These are phyloP conservation scores for Pichia heedii DNA, from an alignment of 805 yeast genomes.

Conservation along the genomic window DNA sequence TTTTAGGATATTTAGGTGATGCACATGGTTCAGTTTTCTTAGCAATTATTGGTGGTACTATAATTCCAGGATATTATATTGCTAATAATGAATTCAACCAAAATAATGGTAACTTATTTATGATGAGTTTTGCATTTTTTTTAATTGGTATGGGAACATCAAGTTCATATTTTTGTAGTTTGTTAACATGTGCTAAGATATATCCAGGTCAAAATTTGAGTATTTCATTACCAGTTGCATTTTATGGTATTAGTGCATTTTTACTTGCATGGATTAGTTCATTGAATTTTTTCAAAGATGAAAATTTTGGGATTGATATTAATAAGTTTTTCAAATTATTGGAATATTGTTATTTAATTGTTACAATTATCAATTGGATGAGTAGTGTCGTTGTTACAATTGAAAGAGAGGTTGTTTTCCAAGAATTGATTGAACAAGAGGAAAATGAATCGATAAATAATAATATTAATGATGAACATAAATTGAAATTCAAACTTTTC, in stretches of 20 bases:
- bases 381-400: constrained; percentile 58
- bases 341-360: constrained; percentile 41
- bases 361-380: constrained; percentile 54
- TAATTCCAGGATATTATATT: constrained; percentile 61
- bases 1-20: constrained; percentile 75
- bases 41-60: constrained; percentile 48
- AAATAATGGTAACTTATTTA: constrained; percentile 22
- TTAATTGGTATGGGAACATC: constrained; percentile 67
- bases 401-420: constrained; percentile 39
- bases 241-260: constrained; percentile 76
- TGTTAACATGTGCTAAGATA: constrained; percentile 78
- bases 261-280: constrained; percentile 56
- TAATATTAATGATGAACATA: constrained; percentile 11
- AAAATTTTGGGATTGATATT: constrained; percentile 33
- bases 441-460: constrained; percentile 10
- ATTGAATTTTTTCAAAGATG: constrained; percentile 29
- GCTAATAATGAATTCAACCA: constrained; percentile 32
- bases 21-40: constrained; percentile 74
- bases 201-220: constrained; percentile 75
- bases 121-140: constrained; percentile 42
- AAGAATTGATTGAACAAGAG: constrained; percentile 16
- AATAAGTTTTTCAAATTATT: constrained; percentile 44
- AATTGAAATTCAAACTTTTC: constrained; percentile 21
- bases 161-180: constrained; percentile 58
- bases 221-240: constrained; percentile 80